A percentile compares a stretch with the other conserved stretches of the same genome.
These are phyloP conservation scores for Zygosaccharomyces pseudobailii DNA, from an alignment of 1,139 yeast genomes.

Conservation along the genomic window DNA sequence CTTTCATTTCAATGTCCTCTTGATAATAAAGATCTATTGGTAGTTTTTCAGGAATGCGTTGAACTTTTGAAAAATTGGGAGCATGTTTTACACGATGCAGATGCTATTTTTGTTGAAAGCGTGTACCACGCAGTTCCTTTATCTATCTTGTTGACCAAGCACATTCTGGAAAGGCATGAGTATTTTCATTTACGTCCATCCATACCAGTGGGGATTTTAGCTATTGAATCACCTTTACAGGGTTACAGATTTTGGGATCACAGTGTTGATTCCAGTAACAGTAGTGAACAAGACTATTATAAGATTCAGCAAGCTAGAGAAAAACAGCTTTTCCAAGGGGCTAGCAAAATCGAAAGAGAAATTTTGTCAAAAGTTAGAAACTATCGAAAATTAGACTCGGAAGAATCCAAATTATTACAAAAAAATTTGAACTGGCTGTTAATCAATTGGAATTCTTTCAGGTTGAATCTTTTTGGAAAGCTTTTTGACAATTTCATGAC, in stretches of 20 bases:
- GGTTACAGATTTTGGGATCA: slow-evolving; percentile 36
- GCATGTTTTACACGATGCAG: slow-evolving; percentile 22
- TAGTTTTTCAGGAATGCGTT: slow-evolving; percentile 23
- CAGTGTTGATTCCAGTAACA: slow-evolving; percentile 21
- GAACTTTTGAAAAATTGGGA: slow-evolving; percentile 26
- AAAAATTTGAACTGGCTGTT: slow-evolving; percentile 29
- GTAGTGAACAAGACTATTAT: slow-evolving; percentile 21
- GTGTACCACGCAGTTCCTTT: slow-evolving; percentile 34
- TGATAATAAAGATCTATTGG: slow-evolving; percentile 19
- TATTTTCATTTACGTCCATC: slow-evolving; percentile 14
- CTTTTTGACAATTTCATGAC: slow-evolving; percentile 35
- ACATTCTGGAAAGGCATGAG: slow-evolving; percentile 18
- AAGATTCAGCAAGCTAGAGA: slow-evolving; percentile 29
- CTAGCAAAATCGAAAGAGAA: slow-evolving; percentile 26
- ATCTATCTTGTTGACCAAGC: slow-evolving; percentile 20
- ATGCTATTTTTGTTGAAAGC: slow-evolving; percentile 28
- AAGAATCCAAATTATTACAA: slow-evolving; percentile 24
- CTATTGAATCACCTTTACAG: slow-evolving; percentile 30
- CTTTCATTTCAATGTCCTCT: slow-evolving; percentile 30
- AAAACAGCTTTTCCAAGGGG: slow-evolving; percentile 29
- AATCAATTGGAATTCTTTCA: slow-evolving; percentile 22
- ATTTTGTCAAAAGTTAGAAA: slow-evolving; percentile 20
- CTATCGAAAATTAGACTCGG: slow-evolving; percentile 24
- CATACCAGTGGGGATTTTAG: slow-evolving; percentile 26
- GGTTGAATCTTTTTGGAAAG: slow-evolving; percentile 29